phyloP scores from a whole-genome alignment of 2,329 filamentous ascomycete genomes.

The Fusarium coffeatum region DNA sequence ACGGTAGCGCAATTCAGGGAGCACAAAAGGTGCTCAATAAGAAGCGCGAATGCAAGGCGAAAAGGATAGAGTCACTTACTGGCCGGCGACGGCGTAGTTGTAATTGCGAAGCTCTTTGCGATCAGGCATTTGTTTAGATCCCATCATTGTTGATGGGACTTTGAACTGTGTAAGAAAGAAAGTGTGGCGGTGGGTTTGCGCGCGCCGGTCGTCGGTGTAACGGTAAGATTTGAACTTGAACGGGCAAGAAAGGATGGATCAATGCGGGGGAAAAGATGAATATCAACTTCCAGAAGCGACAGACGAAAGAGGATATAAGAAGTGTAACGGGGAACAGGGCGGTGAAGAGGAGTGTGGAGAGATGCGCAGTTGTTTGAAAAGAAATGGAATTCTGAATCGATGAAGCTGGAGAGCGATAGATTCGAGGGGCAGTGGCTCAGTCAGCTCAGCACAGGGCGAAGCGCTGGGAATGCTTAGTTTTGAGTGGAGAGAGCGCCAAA shows the following conservation, averaged over 20 bases:
- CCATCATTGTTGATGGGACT: conserved; percentile 41
- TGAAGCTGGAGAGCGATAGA: conserved; percentile 30
- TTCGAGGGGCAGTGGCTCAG: conserved; percentile 30
- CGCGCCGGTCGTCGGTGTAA: conserved; percentile 27
- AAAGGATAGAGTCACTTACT: conserved; percentile 67
- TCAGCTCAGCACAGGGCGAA: conserved; percentile 37
- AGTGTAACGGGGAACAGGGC: conserved; percentile 7
- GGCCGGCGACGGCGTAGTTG: conserved; percentile 82
- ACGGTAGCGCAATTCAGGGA: conserved; percentile 6
- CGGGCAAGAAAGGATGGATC: neutral
- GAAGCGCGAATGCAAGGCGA: conserved; percentile 26
- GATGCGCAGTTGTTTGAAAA: conserved; percentile 34
- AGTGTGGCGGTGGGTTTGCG: conserved; percentile 32
- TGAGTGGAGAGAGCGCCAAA: conserved; percentile 27
- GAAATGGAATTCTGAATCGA: conserved; percentile 4
- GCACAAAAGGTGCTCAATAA: neutral
- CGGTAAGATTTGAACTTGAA: neutral
- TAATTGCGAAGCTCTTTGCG: conserved; percentile 74
- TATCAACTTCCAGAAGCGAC: conserved; percentile 29
- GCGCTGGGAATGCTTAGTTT: conserved; percentile 19
- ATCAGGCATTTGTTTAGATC: conserved; percentile 61
- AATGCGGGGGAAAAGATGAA: conserved; percentile 13
- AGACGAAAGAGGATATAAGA: conserved; percentile 26
- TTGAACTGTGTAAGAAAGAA: conserved; percentile 3
- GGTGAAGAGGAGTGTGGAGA: conserved; percentile 24